phyloP scores from a whole-genome alignment of 1,284 basidiomycete genomes.

The Rhizoctonia solani region DNA sequence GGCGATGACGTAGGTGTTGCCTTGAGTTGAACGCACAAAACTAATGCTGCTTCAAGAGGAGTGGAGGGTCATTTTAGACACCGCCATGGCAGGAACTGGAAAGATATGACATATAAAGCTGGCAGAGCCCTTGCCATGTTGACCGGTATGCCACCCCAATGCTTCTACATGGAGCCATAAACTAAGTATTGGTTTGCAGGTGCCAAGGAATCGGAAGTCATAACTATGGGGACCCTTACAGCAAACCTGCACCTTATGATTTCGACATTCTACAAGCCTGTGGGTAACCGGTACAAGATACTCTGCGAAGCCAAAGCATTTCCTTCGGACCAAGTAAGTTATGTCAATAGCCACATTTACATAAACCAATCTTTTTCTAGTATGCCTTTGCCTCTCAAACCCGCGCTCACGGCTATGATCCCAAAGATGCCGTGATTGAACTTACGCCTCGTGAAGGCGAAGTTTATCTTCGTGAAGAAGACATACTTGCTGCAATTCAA shows the following conservation, averaged over 20 bases:
- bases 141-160: neutral
- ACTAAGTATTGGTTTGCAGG: conserved; percentile 53
- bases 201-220: conserved; percentile 85
- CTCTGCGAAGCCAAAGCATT: conserved; percentile 94
- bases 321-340: conserved; percentile 87
- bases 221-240: conserved; percentile 92
- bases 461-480: conserved; percentile 84
- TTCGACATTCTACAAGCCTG: conserved; percentile 92
- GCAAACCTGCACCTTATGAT: conserved; percentile 95
- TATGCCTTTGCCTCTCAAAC: conserved; percentile 95
- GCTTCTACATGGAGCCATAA: neutral
- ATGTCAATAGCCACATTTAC: neutral
- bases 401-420: conserved; percentile 76
- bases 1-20: conserved; percentile 67
- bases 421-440: conserved; percentile 74
- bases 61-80: conserved; percentile 94
- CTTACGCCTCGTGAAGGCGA: conserved; percentile 82
- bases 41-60: conserved; percentile 56
- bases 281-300: conserved; percentile 84
- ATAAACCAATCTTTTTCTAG: conserved; percentile 50
- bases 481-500: conserved; percentile 80
- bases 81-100: conserved; percentile 83
- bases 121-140: conserved; percentile 25
- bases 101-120: conserved; percentile 67
- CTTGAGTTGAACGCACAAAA: neutral